Base-by-base conservation (phyloP, 2,329 filamentous ascomycete genomes). In the Ophioceras dolichostomum region DNA sequence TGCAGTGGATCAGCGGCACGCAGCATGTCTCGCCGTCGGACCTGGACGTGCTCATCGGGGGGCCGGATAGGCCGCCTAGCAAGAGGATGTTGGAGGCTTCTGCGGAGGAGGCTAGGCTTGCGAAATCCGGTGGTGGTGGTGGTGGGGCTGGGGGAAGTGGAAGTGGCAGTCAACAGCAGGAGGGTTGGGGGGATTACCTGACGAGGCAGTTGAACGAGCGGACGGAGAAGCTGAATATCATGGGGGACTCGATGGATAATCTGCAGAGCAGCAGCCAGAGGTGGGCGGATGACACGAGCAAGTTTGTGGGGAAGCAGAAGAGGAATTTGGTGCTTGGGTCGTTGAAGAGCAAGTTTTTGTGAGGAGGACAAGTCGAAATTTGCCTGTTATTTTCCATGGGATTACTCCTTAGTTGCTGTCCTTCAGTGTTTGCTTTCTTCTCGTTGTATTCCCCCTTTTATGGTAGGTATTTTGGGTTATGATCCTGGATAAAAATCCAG, bases 1-100 rank as follows among this genome's bases (percentile, higher is more conserved):
- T 98, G 27, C 87, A 96, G 59, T 98, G 91, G 91, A 86, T 98
- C 37, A 83, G 87, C 0, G 91, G 91, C 4, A 96, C 89, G 1
- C 89, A 95, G 57, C 83, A 93, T 49, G 73, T 98, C 32, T 86
- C 85, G 2, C 81, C 85, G 0, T 69, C 79, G 2, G 91, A 98
- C 50, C 76, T 98, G 51, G 91, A 96, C 51, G 61, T 94, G 2
- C 65, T 98, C 2, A 91, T 98, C 41, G 86, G 89, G 36, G 89
- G 89, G 0, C 79, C 87, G 2, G 82, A 91, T 50, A 75, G 91
- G 3, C 91, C 89, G 3, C 80, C 86, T 1, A 91, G 83, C 42
- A 93, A 93, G 59, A 76, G 83, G 26, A 93, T 93, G 83, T 57
- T 91, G 34, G 82, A 79, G 2, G 87, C 91, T 35, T 73, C 83